Base-by-base conservation (phyloP, 192 early-diverging fungal species). In the Coemansia sp. region DNA sequence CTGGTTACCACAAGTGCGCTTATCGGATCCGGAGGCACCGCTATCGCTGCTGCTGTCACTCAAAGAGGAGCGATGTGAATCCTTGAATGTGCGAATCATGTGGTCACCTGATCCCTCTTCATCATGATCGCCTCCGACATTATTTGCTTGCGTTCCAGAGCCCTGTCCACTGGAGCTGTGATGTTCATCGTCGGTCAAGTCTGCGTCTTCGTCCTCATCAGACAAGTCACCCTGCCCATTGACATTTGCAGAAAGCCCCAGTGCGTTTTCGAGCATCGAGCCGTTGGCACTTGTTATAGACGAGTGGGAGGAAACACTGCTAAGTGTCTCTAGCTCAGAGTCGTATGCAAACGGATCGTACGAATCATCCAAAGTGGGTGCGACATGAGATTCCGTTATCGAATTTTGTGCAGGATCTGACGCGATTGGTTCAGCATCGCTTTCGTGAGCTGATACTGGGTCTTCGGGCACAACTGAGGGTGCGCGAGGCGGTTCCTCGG, bases 341-440 rank as follows among this genome's bases (percentile, higher is more conserved):
- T 79, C 71, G 55, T 79, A 79, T 18, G 69, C 70, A 55, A 79
- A 79, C 30, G 71, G 71, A 51, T 79, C 76, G 30, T 79, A 69
- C 9, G 57, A 44, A 21, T 57, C 64, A 18, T 62, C 62, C 14
- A 66, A 49, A 3, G 40, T 49, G 9, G 39, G n/a, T 24, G 55
- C 14, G 17, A 19, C 22, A 14, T 25, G 54, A 23, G 18, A 21
- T 24, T 42, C 54, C 11, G 40, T 19, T 13, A 38, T 27, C 15
- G 40, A 22, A 14, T 24, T 25, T 53, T 53, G 10, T 0, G 18
- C 33, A 27, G 44, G 12, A 2, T 33, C 34, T 8, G 47, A 45
- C 14, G 11, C 39, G 8, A 46, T 43, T 47, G 18, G 14, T 3
- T 37, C 53, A 8, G 27, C 53, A 4, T 55, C 45, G 37, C 25